These are phyloP conservation scores for Quercus parvula DNA, from an alignment of 306 rosid genomes.

Conservation along the genomic window DNA sequence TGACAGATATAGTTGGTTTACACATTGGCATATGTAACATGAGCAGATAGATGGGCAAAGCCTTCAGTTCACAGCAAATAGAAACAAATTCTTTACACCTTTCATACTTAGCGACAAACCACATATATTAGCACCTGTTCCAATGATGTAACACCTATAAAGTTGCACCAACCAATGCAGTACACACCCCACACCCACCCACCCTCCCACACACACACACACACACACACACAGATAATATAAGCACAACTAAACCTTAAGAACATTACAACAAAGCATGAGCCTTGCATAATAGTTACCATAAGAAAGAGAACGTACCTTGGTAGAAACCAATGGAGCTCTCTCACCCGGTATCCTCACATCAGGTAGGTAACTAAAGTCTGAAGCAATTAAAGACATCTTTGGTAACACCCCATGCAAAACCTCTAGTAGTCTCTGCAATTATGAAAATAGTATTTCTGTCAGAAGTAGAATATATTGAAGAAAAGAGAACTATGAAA, in stretches of 20 bases:
- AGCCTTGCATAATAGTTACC: not conserved
- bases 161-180: slow-evolving; percentile 4
- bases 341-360: slow-evolving; percentile 83
- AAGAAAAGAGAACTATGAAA: slow-evolving; percentile 4
- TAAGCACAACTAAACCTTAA: not conserved
- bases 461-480: slow-evolving; percentile 11
- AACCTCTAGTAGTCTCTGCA: slow-evolving; percentile 82
- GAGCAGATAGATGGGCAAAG: not conserved
- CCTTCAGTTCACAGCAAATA: too few species aligned
- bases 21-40: not conserved
- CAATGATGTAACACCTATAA: slow-evolving; percentile 8
- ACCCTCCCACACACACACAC: too few species aligned
- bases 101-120: not conserved
- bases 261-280: not conserved
- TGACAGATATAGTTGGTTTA: not conserved
- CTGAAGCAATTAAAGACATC: slow-evolving; percentile 97
- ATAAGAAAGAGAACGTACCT: slow-evolving; percentile 44
- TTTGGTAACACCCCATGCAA: slow-evolving; percentile 82
- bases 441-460: slow-evolving; percentile 19
- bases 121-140: not conserved
- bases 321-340: slow-evolving; percentile 95
- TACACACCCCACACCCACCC: too few species aligned
- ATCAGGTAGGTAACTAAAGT: slow-evolving; percentile 89
- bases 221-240: not conserved
- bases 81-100: not conserved